These are phyloP conservation scores for Corymbia citriodora DNA, from an alignment of 441 rosid species.

Conservation along the genomic window DNA sequence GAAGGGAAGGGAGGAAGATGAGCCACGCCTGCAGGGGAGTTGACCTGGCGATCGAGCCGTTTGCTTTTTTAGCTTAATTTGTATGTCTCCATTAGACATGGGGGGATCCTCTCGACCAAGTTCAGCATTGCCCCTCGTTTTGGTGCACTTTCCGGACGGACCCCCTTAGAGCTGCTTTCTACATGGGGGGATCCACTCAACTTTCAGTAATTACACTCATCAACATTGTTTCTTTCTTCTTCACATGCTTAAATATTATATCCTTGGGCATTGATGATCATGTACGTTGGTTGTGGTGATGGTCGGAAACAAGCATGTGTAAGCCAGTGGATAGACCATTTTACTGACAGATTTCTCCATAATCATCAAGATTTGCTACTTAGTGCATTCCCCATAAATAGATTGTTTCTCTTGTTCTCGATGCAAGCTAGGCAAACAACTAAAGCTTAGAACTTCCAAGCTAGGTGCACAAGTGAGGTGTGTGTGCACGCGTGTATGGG, in stretches of 20 bases:
- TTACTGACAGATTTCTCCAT: neutral
- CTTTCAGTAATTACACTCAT: neutral
- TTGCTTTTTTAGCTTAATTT: neutral
- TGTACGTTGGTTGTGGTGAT: neutral
- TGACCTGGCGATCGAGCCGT: neutral
- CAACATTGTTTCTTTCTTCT: neutral
- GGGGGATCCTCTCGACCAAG: neutral
- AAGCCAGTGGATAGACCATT: neutral
- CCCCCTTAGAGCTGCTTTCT: neutral
- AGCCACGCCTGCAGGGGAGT: neutral
- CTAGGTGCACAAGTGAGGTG: neutral
- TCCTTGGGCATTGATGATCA: neutral
- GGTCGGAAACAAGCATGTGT: neutral
- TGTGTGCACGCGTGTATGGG: neutral
- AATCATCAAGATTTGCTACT: neutral
- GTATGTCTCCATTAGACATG: neutral
- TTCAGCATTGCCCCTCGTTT: neutral
- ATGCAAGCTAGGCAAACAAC: neutral
- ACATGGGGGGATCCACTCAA: neutral
- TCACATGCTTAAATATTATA: neutral
- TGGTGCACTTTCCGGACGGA: neutral
- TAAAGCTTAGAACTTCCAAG: neutral
- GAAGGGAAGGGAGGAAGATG: neutral
- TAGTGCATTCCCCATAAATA: neutral
- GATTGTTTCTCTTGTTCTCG: neutral